Base-by-base conservation (phyloP, 2,329 filamentous ascomycete genomes). In the Venturia aucupariae region DNA sequence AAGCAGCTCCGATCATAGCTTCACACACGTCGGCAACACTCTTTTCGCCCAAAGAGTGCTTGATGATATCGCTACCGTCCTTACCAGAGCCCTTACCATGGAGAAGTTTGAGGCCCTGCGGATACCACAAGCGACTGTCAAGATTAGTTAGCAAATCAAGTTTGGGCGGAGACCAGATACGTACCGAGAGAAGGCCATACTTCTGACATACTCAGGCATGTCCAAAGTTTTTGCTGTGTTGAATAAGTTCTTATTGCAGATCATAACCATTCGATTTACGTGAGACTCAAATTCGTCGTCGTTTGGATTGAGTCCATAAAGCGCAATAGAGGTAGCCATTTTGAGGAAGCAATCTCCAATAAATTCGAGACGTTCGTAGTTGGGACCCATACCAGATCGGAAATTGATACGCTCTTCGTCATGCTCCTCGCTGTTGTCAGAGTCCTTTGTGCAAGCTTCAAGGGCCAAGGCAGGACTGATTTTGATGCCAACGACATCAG, bases 331-430 rank as follows among this genome's bases (percentile, higher is more conserved):
- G 0, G 93, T 97, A 13, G 90, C 90, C 87, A 97, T 93, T 76
- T 99, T 99, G 66, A 99, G 81, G 71, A 97, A 96, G 41, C 88
- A 90, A 73, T 99, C 94, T 0, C 94, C 94, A 2, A 97, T 81
- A 66, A 97, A 96, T 71, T 99, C 94, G 0, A 97, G 81, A 15
- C 94, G 85, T 74, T 99, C 94, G 70, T 99, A 99, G 69, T 97
- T 97, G 46, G 87, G 88, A 1, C 92, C 91, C 91, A 96, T 96
- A 2, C 92, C 92, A 60, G 83, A 80, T 69, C 92, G 89, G 59
- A 92, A 86, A 68, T 92, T 90, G 62, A 90, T 76, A 46, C 89
- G 84, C 65, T 88, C 81, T 41, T 82, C 79, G 0, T 79, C 80
- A 66, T 90, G 84, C 44, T 96, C 90, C 8, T 89, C 88, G 0